Base-by-base conservation (phyloP, 345 rosid species). In the Schrenkiella parvula region DNA sequence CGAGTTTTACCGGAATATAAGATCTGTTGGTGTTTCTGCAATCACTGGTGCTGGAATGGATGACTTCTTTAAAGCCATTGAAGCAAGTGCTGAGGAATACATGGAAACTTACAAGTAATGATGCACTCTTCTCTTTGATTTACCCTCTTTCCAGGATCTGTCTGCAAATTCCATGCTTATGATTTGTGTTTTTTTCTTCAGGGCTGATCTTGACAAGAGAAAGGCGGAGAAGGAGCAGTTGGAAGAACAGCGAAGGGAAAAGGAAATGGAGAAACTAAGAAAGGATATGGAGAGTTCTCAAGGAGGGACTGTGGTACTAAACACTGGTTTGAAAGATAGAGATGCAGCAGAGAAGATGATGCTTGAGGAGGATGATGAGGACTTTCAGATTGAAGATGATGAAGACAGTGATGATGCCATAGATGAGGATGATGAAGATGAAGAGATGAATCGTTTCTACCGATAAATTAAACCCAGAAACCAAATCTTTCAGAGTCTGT, bases 141-240 rank as follows among this genome's bases (percentile, higher is more conserved):
- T 38, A 59, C 68, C 19, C 2, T 58, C 13, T 52, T 18, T 34
- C 39, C 47, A 21, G 14, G 58, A 34, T 28, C 22, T 18, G 13
- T 60, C 37, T 28, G 12, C 57, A 68, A 32, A 35, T 32, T 60
- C 42, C 13, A 44, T 26, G 64, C 32, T 51, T 37, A 54, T 8
- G 17, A 12, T 54, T 5, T 28, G 44, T 47, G 48, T 55, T 19
- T 54, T 41, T 11, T 35, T 32, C 28, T 54, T 62, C 71, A 87
- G 96, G 85, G 86, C 88, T 82, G 96, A 89, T 50, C 88, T 90
- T 11, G 96, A 90, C 78, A 81, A 74, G 80, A 83, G 93, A 81
- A 81, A 82, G 70, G 86, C 82, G n/a, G 96, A 90, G 64, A 88
- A 88, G 72, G 84, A 81, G 70, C 86, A 80, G 10, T 66, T 90